Evolutionary conservation across 1,284 basidiomycete species (phyloP).

Genomic region (Leccinum fallax): DNA sequence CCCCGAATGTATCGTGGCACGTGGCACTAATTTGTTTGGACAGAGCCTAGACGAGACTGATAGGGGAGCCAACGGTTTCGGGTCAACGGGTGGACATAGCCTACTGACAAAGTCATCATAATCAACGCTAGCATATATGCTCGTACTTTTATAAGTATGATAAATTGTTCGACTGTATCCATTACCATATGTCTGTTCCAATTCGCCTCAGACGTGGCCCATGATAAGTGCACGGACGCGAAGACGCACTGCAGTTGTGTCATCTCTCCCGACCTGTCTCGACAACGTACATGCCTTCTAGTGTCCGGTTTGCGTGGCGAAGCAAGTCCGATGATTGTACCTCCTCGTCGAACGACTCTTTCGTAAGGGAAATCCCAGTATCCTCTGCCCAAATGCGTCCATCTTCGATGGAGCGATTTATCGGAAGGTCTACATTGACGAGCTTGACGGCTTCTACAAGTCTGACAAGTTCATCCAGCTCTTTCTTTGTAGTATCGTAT

Average conservation of each 20-base stretch:
- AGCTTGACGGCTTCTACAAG: slow-evolving; percentile 79
- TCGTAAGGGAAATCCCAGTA: slow-evolving; percentile 37
- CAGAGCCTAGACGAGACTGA: slow-evolving; percentile 83
- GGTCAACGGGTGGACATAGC: slow-evolving; percentile 87
- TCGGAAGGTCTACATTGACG: slow-evolving; percentile 45
- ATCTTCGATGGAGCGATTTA: slow-evolving; percentile 40
- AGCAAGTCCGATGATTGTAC: slow-evolving; percentile 48
- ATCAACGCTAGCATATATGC: neutral
- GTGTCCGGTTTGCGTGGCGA: slow-evolving; percentile 49
- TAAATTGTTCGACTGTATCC: neutral
- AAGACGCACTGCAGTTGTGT: slow-evolving; percentile 13
- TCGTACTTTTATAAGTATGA: neutral
- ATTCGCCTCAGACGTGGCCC: neutral
- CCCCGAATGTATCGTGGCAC: neutral
- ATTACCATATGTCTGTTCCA: neutral
- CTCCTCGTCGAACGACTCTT: slow-evolving; percentile 28
- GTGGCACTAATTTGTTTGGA: slow-evolving; percentile 9
- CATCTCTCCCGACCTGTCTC: slow-evolving; percentile 46
- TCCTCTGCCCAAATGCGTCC: slow-evolving; percentile 47
- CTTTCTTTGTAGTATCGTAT: slow-evolving; percentile 49
- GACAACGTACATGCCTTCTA: slow-evolving; percentile 47
- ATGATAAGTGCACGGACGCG: neutral
- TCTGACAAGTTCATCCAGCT: slow-evolving; percentile 69
- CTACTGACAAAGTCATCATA: slow-evolving; percentile 36
- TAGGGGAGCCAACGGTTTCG: slow-evolving; percentile 89